phyloP scores from a whole-genome alignment of 2,329 filamentous ascomycete species.

The Chaetomium globosum region DNA sequence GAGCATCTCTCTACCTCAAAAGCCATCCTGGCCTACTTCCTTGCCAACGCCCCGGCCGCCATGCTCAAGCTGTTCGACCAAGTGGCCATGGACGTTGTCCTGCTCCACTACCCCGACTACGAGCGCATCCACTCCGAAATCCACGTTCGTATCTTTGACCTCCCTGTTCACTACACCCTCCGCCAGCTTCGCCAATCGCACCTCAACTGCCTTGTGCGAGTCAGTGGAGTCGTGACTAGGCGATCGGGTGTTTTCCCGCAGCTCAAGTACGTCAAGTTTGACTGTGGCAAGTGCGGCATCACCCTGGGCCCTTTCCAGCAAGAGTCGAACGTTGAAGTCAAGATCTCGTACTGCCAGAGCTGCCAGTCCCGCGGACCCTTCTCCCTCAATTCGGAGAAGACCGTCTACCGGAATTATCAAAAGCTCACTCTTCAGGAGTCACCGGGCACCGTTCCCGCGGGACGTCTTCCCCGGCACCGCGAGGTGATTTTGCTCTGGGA shows the following conservation, averaged over 20 bases:
- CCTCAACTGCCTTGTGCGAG: conserved; percentile 91
- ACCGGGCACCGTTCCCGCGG: conserved; percentile 92
- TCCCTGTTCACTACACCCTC: conserved; percentile 92
- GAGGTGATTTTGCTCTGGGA: conserved; percentile 97
- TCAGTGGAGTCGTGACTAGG: conserved; percentile 92
- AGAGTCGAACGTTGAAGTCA: conserved; percentile 94
- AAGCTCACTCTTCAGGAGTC: conserved; percentile 97
- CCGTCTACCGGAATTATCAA: conserved; percentile 97
- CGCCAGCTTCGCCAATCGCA: conserved; percentile 94
- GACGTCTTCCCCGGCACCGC: conserved; percentile 86
- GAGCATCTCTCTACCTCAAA: conserved; percentile 88
- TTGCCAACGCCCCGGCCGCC: conserved; percentile 93
- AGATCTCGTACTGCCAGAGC: conserved; percentile 93
- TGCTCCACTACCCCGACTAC: conserved; percentile 96
- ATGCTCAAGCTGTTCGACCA: conserved; percentile 95
- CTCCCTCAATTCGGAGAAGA: conserved; percentile 94
- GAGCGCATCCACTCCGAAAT: conserved; percentile 97
- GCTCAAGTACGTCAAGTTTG: conserved; percentile 97
- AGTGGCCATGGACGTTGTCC: conserved; percentile 92
- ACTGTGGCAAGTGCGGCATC: conserved; percentile 89
- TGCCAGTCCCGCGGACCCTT: conserved; percentile 96
- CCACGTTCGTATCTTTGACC: conserved; percentile 92
- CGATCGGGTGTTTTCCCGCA: conserved; percentile 96
- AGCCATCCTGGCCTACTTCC: conserved; percentile 90
- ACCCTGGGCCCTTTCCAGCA: conserved; percentile 96